Evolutionary conservation across 106 monocot species (phyloP), one percentile per base, ranked within the genome.

Genomic region (Platanthera guangdongensis): DNA sequence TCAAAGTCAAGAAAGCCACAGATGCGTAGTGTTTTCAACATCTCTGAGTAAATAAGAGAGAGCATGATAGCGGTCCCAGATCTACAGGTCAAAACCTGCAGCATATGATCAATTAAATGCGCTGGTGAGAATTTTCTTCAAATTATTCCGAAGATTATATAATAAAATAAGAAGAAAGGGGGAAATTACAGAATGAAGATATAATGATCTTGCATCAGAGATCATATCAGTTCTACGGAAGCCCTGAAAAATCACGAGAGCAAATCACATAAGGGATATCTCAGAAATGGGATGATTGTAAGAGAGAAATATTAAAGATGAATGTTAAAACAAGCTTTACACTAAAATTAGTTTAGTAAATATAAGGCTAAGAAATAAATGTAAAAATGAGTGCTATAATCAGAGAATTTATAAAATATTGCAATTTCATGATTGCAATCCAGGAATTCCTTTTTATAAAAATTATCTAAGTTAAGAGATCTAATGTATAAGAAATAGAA

Each of bases 21-120:
- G 0, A 87, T 60, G 5, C 74, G 63, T 7, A 90, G 57, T 81
- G 85, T 83, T 79, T 90, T 90, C 71, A 90, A 57, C 51, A 85
- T 80, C 71, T 90, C 90, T 18, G 90, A 90, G 52, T 87, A 90
- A 79, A 90, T 82, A 28, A 90, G 78, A 11, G 90, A 87, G 15
- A 90, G 59, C 85, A 90, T 85, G 11, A 74, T 68, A 52, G 75
- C 78, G 51, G 87, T 85, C 78, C 90, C 90, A 19, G 79, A 77
- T 53, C 85, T 78, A 59, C 85, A 88, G 39, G 90, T 90, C 83
- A 90, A 79, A 83, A 79, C 87, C 90, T 90, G 87, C 28, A 62
- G 1, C 78, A 69, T 69, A 39, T 45, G 6, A 45, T 47, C 25
- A 18, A 46, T 2, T 54, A 75, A 52, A 65, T 65, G 65, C 0